Evolutionary conservation across 2,329 filamentous ascomycete genomes (phyloP), one percentile per base, ranked within the genome.

Genomic region (Fusarium sp.): DNA sequence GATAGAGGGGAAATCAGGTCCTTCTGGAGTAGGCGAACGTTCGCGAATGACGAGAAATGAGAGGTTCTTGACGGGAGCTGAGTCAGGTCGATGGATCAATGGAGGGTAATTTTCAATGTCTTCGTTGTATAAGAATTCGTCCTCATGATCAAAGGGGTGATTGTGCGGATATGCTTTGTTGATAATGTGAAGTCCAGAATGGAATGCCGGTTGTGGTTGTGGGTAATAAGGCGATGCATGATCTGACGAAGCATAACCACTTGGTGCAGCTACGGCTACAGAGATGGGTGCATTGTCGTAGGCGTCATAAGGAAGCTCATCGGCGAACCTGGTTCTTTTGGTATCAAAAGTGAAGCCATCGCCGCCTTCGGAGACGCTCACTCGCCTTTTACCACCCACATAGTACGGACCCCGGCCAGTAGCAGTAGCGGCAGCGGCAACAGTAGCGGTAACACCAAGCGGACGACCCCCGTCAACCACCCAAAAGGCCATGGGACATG

Each of bases 401-500:
- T 80, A 64, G 71, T 82, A 81, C 40, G 77, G 78, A 58, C 64
- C 73, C 62, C 64, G 70, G 63, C 64, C 69, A 46, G 73, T 59
- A 68, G 52, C 52, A 37, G 72, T 59, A 69, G 72, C 72, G 37
- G 72, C 59, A 50, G 59, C 52, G 57, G 72, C 58, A 68, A 73
- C 73, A 56, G 73, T 60, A 50, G 64, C 60, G 59, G 74, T 69
- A 71, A 73, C 73, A 75, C 74, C 74, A 74, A 76, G 77, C 71
- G 78, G 72, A 71, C 73, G 75, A 75, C 72, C 77, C 69, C 79
- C 73, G 78, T 80, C 79, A 73, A 79, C 81, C 70, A 83, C 81
- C 83, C 80, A 83, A 78, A 80, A 84, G 77, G 78, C 80, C 81
- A 82, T 84, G 74, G 81, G 80, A 80, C 82, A 83, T 80, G 78